Percentiles rank a stretch among this genome's conserved stretches.
These are phyloP conservation scores for Tricharina praecox DNA, from an alignment of 495 filamentous ascomycete species.

Conservation along the genomic window DNA sequence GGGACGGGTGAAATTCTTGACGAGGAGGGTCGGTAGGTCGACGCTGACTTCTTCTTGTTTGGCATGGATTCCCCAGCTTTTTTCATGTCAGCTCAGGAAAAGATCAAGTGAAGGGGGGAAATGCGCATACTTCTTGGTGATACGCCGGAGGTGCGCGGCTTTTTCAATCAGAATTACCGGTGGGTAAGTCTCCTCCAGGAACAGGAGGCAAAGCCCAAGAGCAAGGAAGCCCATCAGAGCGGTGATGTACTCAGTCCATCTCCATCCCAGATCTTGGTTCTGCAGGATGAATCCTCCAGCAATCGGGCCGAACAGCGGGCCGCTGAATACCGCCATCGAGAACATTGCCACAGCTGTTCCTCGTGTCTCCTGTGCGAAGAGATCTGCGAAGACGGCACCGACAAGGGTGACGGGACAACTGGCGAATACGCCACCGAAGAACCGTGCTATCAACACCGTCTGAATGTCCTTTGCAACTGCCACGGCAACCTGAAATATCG, in stretches of 20 bases:
- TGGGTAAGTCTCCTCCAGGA: slow-evolving; percentile 70
- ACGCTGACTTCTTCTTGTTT: slow-evolving; percentile 89
- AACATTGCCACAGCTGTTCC: slow-evolving; percentile 72
- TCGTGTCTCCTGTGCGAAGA: slow-evolving; percentile 63
- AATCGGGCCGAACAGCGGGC: slow-evolving; percentile 66
- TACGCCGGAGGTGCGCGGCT: slow-evolving; percentile 57
- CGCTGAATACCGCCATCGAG: slow-evolving; percentile 67
- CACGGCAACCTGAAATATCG: slow-evolving; percentile 54
- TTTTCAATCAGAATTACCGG: slow-evolving; percentile 63
- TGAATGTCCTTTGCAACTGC: slow-evolving; percentile 65
- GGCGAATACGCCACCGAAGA: slow-evolving; percentile 63
- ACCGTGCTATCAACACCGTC: slow-evolving; percentile 65
- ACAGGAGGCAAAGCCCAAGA: slow-evolving; percentile 52
- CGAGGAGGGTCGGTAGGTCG: slow-evolving; percentile 57
- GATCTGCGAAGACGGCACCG: slow-evolving; percentile 74
- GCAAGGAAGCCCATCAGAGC: slow-evolving; percentile 61
- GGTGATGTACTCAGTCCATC: slow-evolving; percentile 64
- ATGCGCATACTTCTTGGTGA: slow-evolving; percentile 34
- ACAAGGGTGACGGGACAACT: slow-evolving; percentile 69
- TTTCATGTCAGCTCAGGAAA: not conserved
- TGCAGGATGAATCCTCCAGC: slow-evolving; percentile 70
- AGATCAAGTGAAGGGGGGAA: not conserved
- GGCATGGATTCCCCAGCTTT: slow-evolving; percentile 87
- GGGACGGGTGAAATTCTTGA: slow-evolving; percentile 71
- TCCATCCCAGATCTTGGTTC: slow-evolving; percentile 47